Evolutionary conservation across 331 rosid genomes (phyloP), one percentile per base, ranked within the genome.

Genomic region (Quercus phellos): DNA sequence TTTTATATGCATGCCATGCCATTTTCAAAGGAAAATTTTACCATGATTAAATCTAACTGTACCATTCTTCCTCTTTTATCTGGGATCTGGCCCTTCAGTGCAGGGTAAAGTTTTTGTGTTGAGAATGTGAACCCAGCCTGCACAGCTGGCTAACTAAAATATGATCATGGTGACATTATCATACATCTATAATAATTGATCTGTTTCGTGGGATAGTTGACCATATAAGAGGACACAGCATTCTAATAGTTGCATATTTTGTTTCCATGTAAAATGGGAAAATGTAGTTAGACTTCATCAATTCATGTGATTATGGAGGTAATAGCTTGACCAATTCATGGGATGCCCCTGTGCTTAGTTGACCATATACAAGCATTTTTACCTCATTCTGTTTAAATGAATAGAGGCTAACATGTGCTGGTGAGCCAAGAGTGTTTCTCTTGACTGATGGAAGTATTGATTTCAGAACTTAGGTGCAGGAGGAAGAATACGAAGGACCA

Each of bases 381-480:
- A 32, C 74, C 68, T 72, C 56, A 66, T 63, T 54, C 50, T 51
- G 61, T 32, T 35, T 70, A 38, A 43, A 66, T 69, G 72, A 68
- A 54, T 55, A 38, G 76, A 61, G 17, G 73, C 75, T 75, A 29
- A 18, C 42, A 42, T 74, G 22, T 73, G 19, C 42, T n/a, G 18
- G 32, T 24, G 11, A 32, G 66, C 55, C n/a, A 77, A 55, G 77
- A 43, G 43, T 8, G 51, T 76, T 59, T 83, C 82, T 87, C 35
- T 72, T 77, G 55, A 80, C 86, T 82, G 78, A 86, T 67, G 79
- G 38, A 77, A 38, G 50, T 32, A 68, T 75, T 74, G 70, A 77
- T 64, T 84, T 82, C 90, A 94, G 99, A 88, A 80, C 81, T 51
- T 83, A 68, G 91, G 74, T 81, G 88, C 84, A 63, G 88, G 88